Evolutionary conservation across 176 grass and related monocot species (phyloP).

Genomic region (Aegilops sharonensis): DNA sequence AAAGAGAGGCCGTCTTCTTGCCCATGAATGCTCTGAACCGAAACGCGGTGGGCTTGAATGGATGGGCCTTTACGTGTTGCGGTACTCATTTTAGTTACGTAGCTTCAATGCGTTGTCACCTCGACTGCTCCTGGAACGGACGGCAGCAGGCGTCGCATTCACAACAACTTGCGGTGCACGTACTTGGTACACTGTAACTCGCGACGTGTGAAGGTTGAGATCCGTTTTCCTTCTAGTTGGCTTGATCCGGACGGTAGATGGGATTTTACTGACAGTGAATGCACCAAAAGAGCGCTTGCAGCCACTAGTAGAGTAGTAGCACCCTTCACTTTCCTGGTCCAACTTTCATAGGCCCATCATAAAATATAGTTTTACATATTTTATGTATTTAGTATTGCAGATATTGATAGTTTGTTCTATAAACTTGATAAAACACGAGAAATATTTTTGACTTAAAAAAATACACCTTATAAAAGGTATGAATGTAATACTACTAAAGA

Average conservation of each 20-base stretch:
- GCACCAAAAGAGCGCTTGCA: not conserved
- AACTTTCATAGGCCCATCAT: too few species aligned
- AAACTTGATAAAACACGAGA: not conserved
- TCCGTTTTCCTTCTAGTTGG: not conserved
- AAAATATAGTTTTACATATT: too few species aligned
- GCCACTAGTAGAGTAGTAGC: not conserved
- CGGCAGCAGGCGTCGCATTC: conserved; percentile 36
- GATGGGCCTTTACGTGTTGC: not conserved
- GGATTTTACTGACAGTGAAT: conserved; percentile 2
- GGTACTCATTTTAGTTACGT: conserved; percentile 17
- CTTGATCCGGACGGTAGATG: conserved; percentile 15
- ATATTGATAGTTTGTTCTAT: not conserved
- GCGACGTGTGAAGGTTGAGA: not conserved
- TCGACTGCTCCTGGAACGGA: not conserved
- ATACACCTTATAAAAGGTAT: not conserved
- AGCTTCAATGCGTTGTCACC: conserved; percentile 47
- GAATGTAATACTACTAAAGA: not conserved
- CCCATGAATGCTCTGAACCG: conserved; percentile 5
- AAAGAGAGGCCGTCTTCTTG: not conserved
- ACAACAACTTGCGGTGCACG: conserved; percentile 17
- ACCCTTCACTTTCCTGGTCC: too few species aligned
- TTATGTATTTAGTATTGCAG: not conserved
- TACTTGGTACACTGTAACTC: not conserved
- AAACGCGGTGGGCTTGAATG: not conserved
- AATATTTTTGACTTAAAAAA: not conserved